phyloP scores from a whole-genome alignment of 2,329 filamentous ascomycete genomes.

The Xylariaceae sp. region DNA sequence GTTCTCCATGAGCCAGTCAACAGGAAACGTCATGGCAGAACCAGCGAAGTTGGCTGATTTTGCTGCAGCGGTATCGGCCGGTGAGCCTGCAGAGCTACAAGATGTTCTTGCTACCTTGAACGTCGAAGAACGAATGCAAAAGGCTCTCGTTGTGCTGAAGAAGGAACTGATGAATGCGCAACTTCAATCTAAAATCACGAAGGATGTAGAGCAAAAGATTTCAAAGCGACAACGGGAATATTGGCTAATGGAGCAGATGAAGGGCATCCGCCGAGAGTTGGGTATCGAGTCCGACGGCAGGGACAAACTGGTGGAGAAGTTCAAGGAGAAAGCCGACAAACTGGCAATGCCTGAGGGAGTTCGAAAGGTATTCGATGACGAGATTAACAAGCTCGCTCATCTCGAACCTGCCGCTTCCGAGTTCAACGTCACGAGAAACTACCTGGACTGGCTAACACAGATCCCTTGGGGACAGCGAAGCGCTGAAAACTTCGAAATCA shows the following conservation, averaged over 20 bases:
- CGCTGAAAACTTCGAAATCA: constrained; percentile 94
- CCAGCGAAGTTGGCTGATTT: constrained; percentile 96
- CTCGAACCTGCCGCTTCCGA: constrained; percentile 95
- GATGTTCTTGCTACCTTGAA: constrained; percentile 87
- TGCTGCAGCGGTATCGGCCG: constrained; percentile 93
- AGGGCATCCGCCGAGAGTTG: constrained; percentile 92
- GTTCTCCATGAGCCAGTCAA: constrained; percentile 93
- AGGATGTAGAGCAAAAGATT: constrained; percentile 97
- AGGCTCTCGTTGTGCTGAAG: constrained; percentile 89
- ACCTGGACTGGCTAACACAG: constrained; percentile 97
- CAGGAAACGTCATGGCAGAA: constrained; percentile 92
- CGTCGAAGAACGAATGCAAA: constrained; percentile 89
- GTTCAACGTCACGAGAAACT: constrained; percentile 98
- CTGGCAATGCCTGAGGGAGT: constrained; percentile 96
- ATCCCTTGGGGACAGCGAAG: constrained; percentile 97
- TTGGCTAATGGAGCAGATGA: constrained; percentile 99
- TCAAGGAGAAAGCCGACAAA: constrained; percentile 92
- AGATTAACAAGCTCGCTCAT: constrained; percentile 94
- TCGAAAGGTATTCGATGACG: constrained; percentile 96
- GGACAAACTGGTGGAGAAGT: constrained; percentile 96
- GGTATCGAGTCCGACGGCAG: constrained; percentile 98
- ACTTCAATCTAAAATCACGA: constrained; percentile 94
- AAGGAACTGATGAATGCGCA: constrained; percentile 99
- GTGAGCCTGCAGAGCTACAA: constrained; percentile 88
- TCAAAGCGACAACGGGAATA: constrained; percentile 97